phyloP scores from a whole-genome alignment of 2,329 filamentous ascomycete genomes.

The Tolypocladium inflatum region DNA sequence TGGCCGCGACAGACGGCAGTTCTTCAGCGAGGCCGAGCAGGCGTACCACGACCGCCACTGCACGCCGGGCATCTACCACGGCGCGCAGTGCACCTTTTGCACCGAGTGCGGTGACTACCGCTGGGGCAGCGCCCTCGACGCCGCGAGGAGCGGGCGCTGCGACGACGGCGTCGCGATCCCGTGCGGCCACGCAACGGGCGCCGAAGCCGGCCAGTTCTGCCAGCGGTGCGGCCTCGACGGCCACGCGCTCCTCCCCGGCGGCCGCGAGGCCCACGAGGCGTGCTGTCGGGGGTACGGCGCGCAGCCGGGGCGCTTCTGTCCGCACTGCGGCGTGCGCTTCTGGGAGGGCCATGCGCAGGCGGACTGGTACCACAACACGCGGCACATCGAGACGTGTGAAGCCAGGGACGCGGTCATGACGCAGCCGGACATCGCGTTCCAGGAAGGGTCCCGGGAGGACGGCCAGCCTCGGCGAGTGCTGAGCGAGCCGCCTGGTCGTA shows the following conservation, averaged over 20 bases:
- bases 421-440: not conserved
- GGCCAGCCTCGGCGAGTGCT: not conserved
- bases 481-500: not conserved
- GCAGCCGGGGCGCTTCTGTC: conserved; percentile 1
- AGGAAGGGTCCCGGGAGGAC: not conserved
- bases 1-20: conserved; percentile 1
- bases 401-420: not conserved
- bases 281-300: not conserved
- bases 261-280: not conserved
- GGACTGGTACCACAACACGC: conserved; percentile 1
- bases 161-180: not conserved
- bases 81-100: conserved; percentile 6
- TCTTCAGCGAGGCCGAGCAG: conserved; percentile 1
- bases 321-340: conserved; percentile 3
- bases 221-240: conserved; percentile 1
- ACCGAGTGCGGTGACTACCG: conserved; percentile 2
- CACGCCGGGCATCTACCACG: not conserved
- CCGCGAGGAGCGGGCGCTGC: not conserved
- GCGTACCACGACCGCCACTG: conserved; percentile 4
- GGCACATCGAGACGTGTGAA: conserved; percentile 3
- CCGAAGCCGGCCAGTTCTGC: not conserved
- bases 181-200: not conserved
- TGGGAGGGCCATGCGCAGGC: not conserved
- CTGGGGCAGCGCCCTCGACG: not conserved
- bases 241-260: not conserved